These are phyloP conservation scores for Aureobasidium uvarum DNA, from an alignment of 2,329 filamentous ascomycete genomes.

Conservation along the genomic window DNA sequence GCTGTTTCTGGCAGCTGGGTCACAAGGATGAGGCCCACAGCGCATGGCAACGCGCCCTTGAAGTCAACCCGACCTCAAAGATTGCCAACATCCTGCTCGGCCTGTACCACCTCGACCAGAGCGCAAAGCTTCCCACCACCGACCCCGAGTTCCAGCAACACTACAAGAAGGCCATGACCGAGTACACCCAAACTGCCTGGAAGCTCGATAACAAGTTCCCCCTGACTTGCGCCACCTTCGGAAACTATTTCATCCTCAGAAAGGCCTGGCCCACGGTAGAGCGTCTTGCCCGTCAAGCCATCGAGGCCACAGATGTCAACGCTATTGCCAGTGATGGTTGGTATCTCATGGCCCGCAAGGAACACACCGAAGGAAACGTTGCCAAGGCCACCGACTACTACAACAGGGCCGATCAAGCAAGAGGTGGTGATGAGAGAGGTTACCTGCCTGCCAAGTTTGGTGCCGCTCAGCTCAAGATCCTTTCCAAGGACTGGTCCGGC, in stretches of 20 bases:
- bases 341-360: constrained; percentile 90
- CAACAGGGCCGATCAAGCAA: constrained; percentile 82
- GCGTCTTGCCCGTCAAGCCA: constrained; percentile 83
- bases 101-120: constrained; percentile 84
- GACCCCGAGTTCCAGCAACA: constrained; percentile 79
- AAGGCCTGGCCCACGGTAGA: constrained; percentile 81
- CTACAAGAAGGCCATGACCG: constrained; percentile 91
- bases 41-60: constrained; percentile 85
- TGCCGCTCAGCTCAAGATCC: constrained; percentile 80
- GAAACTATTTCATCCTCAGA: constrained; percentile 81
- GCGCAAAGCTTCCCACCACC: constrained; percentile 75
- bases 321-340: constrained; percentile 96
- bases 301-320: constrained; percentile 94
- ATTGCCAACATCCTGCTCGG: constrained; percentile 87
- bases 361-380: constrained; percentile 76
- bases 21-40: constrained; percentile 88
- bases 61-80: constrained; percentile 81
- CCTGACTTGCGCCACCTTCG: constrained; percentile 85
- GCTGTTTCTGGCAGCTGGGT: constrained; percentile 94
- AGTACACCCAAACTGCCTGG: constrained; percentile 90
- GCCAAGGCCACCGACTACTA: constrained; percentile 82
- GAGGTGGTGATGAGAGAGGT: constrained; percentile 85
- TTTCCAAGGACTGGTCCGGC: constrained; percentile 80
- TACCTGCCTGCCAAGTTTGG: constrained; percentile 95
- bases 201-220: constrained; percentile 90